Evolutionary conservation across 2,329 filamentous ascomycete genomes (phyloP).

Genomic region (Ophiocordyceps robertsii): DNA sequence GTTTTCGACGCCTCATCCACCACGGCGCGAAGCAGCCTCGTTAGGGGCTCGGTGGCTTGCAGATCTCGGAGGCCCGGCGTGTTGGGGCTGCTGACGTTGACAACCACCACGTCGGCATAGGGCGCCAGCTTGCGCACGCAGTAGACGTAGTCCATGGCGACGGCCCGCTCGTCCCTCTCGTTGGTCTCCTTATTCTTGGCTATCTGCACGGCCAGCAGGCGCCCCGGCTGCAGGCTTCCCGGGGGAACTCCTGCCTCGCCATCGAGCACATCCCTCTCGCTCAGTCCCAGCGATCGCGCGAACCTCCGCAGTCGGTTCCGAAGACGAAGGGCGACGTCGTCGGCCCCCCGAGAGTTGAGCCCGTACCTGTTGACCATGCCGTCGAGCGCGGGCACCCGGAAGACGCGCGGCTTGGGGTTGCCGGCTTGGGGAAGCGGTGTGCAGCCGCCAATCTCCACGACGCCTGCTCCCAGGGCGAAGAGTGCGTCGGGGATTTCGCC

Average conservation of each 20-base stretch:
- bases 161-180: slow-evolving; percentile 70
- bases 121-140: slow-evolving; percentile 71
- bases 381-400: slow-evolving; percentile 69
- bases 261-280: slow-evolving; percentile 61
- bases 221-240: slow-evolving; percentile 63
- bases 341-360: slow-evolving; percentile 82
- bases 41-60: slow-evolving; percentile 74
- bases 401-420: slow-evolving; percentile 79
- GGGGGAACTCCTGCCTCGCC: slow-evolving; percentile 67
- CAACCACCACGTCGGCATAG: slow-evolving; percentile 92
- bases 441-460: slow-evolving; percentile 87
- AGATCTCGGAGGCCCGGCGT: slow-evolving; percentile 81
- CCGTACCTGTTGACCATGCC: slow-evolving; percentile 94
- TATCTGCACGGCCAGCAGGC: slow-evolving; percentile 78
- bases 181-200: slow-evolving; percentile 94
- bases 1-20: slow-evolving; percentile 62
- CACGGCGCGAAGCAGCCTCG: slow-evolving; percentile 66
- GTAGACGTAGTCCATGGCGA: slow-evolving; percentile 73
- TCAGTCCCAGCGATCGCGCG: slow-evolving; percentile 56
- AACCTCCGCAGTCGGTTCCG: slow-evolving; percentile 66
- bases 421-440: slow-evolving; percentile 80
- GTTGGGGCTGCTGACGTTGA: slow-evolving; percentile 95
- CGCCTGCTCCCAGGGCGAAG: slow-evolving; percentile 69
- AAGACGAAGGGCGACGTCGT: slow-evolving; percentile 68
- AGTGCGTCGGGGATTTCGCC: slow-evolving; percentile 77